Evolutionary conservation across 2,329 filamentous ascomycete genomes (phyloP).

Genomic region (Fusarium denticulatum): DNA sequence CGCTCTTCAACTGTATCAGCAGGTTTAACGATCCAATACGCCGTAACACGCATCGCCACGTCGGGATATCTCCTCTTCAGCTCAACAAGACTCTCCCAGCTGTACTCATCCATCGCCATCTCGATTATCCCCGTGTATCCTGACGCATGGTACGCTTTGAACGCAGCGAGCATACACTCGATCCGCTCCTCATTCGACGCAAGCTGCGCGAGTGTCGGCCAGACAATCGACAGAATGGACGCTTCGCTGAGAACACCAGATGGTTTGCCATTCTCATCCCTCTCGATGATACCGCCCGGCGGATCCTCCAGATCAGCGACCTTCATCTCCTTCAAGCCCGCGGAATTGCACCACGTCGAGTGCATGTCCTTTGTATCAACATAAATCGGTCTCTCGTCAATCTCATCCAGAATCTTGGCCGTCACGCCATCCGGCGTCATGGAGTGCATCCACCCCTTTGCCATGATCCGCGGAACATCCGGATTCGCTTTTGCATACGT

Average conservation of each 20-base stretch:
- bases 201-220: slow-evolving; percentile 63
- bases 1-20: slow-evolving; percentile 52
- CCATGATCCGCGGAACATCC: slow-evolving; percentile 59
- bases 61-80: slow-evolving; percentile 49
- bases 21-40: slow-evolving; percentile 67
- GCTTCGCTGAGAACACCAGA: slow-evolving; percentile 64
- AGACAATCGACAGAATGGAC: slow-evolving; percentile 62
- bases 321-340: slow-evolving; percentile 60
- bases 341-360: slow-evolving; percentile 65
- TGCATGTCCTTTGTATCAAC: slow-evolving; percentile 67
- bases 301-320: slow-evolving; percentile 58
- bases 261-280: slow-evolving; percentile 58
- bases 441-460: slow-evolving; percentile 65
- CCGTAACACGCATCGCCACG: slow-evolving; percentile 57
- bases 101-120: slow-evolving; percentile 70
- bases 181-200: slow-evolving; percentile 59
- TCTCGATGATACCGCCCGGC: slow-evolving; percentile 61
- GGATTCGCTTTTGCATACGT: slow-evolving; percentile 59
- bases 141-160: slow-evolving; percentile 60
- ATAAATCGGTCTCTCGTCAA: slow-evolving; percentile 65
- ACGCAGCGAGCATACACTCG: slow-evolving; percentile 58
- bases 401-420: slow-evolving; percentile 57
- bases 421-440: slow-evolving; percentile 58
- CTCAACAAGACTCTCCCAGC: slow-evolving; percentile 62
- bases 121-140: slow-evolving; percentile 67